phyloP scores from a whole-genome alignment of 2,329 filamentous ascomycete genomes.

The Trichothecium sympodiale region DNA sequence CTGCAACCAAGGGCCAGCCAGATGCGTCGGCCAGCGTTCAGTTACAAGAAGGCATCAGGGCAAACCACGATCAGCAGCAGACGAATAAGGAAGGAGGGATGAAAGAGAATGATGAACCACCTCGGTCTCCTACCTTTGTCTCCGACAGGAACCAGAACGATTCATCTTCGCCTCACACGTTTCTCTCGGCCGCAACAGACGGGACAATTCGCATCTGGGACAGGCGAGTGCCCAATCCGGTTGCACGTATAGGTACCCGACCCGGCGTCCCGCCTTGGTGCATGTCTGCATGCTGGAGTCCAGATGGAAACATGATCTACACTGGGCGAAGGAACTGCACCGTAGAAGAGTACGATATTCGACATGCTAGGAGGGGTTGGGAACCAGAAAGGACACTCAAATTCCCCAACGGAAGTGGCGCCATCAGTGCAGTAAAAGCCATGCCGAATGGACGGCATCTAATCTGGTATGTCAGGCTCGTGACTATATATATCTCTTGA shows the following conservation, averaged over 20 bases:
- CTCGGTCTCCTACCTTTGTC: too few species aligned
- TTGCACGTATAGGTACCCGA: conserved; percentile 67
- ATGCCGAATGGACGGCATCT: conserved; percentile 93
- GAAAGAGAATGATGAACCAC: too few species aligned
- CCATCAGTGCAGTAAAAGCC: conserved; percentile 75
- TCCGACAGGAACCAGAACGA: conserved; percentile 1
- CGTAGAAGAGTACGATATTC: conserved; percentile 87
- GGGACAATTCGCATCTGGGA: conserved; percentile 93
- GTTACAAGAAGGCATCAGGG: too few species aligned
- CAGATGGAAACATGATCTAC: conserved; percentile 91
- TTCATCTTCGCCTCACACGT: conserved; percentile 55
- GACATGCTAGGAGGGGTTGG: conserved; percentile 58
- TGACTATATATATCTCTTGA: background rate
- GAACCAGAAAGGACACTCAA: conserved; percentile 69
- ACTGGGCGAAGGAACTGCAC: conserved; percentile 82
- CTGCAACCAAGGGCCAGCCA: background rate
- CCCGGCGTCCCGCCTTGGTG: conserved; percentile 86
- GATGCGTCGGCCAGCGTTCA: too few species aligned
- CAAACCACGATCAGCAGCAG: background rate
- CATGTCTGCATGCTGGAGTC: conserved; percentile 94
- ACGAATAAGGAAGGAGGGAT: conserved; percentile 1
- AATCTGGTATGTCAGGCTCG: conserved; percentile 49
- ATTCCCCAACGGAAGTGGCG: conserved; percentile 80
- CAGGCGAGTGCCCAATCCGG: conserved; percentile 59
- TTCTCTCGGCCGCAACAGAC: conserved; percentile 80